phyloP scores from a whole-genome alignment of 805 yeast genomes.

The Saccharomycopsis sp. region DNA sequence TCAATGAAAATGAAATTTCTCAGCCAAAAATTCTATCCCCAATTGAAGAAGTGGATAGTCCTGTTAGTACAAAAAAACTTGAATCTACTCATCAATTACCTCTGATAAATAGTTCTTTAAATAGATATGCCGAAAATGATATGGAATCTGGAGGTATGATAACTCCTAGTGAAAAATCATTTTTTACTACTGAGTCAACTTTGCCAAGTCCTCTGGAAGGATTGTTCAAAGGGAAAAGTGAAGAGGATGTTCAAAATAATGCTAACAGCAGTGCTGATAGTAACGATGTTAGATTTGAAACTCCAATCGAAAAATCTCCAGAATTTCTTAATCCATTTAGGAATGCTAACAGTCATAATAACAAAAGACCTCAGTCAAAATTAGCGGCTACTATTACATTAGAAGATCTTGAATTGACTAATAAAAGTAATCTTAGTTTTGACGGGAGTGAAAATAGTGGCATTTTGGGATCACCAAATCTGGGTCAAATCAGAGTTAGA shows the following conservation, averaged over 20 bases:
- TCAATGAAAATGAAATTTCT: no score
- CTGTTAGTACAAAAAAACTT: constrained; percentile 1
- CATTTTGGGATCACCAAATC: not conserved
- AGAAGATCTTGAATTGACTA: not conserved
- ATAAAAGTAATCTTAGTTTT: not conserved
- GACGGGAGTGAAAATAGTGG: constrained; percentile 1
- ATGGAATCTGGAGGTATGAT: no score
- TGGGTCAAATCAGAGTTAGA: not conserved
- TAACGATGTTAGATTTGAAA: not conserved
- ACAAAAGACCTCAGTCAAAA: no score
- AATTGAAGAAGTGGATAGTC: constrained; percentile 16
- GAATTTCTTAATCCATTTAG: no score
- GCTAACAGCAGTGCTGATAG: not conserved
- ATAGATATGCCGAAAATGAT: not conserved
- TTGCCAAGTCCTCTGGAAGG: constrained; percentile 7
- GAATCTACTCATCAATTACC: not conserved
- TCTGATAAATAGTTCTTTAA: not conserved
- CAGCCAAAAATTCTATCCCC: no score
- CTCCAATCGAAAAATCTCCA: no score
- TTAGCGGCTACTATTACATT: constrained; percentile 1
- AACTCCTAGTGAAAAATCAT: constrained; percentile 3
- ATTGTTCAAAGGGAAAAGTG: not conserved
- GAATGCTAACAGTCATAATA: no score
- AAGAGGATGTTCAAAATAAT: not conserved
- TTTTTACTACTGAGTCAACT: constrained; percentile 2